Base-by-base conservation (phyloP, 345 rosid genomes). In the Erysimum cheiranthoides region DNA sequence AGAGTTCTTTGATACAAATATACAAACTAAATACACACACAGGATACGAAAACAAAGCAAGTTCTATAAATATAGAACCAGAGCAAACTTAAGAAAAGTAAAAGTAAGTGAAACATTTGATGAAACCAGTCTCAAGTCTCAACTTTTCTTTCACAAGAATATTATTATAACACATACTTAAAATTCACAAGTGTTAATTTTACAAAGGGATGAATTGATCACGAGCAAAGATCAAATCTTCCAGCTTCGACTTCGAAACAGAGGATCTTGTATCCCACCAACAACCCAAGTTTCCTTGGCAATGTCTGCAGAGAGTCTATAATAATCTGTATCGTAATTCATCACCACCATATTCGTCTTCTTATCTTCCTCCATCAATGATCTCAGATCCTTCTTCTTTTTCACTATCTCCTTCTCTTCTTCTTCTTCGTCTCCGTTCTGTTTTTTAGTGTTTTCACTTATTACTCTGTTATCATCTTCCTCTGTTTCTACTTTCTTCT, bases 221-320 rank as follows among this genome's bases (percentile, higher is more conserved):
- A 53, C 52, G 28, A 40, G 10, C 57, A 52, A 73, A 50, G 28
- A 71, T 88, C 86, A 93, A 78, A 86, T 82, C 82, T 88, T 93
- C 83, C 86, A 89, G 69, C 98, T 93, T 77, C 87, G 83, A 79
- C 97, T 86, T 68, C 89, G 88, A 60, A 85, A 82, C 35, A 89
- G 65, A 35, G 77, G 78, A 79, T 89, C 92, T 69, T 40, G 84
- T 28, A 73, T 76, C 59, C 88, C 93, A 49, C 88, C 91, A 39
- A 86, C 88, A 75, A 93, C 78, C 98, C 98, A 90, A 71, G 97
- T 93, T 65, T 93, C 97, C 64, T 84, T 82, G 1, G 88, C 93
- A 10, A 90, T 82, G 13, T 93, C 98, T 47, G 89, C 18, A 60
- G 95, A 88, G 50, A 89, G 78, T 66, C 78, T 83, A 84, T 85